Conservation (phyloP, 139 green algal genomes). For the Chlorella ohadii region DNA sequence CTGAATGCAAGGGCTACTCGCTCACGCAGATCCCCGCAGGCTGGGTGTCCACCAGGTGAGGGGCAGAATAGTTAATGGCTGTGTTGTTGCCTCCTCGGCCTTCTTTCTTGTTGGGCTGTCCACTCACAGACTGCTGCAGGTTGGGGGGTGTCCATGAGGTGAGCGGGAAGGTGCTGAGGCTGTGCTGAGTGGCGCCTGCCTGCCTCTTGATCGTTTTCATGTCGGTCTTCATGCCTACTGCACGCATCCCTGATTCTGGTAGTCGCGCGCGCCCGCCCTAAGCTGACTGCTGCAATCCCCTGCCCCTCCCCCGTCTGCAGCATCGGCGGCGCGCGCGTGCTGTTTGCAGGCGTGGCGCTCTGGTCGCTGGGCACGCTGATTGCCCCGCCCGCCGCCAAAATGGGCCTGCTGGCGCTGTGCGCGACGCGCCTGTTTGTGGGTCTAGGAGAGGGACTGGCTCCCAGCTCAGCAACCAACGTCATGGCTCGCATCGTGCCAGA, state of each 20-base stretch:
- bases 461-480: slow-evolving; percentile 91
- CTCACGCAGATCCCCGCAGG: slow-evolving; percentile 94
- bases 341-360: slow-evolving; percentile 86
- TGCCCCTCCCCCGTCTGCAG: slow-evolving; percentile 28
- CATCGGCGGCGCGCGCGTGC: slow-evolving; percentile 86
- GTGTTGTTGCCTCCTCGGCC: too few species aligned
- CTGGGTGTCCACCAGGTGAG: slow-evolving; percentile 85
- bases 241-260: too few species aligned
- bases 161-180: too few species aligned
- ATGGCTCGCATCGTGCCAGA: slow-evolving; percentile 78
- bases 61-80: too few species aligned
- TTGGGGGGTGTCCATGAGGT: too few species aligned
- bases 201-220: too few species aligned
- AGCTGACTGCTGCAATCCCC: not conserved
- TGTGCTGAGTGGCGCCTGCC: too few species aligned
- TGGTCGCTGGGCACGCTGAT: slow-evolving; percentile 94
- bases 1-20: slow-evolving; percentile 78
- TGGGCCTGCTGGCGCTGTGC: slow-evolving; percentile 84
- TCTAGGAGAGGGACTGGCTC: slow-evolving; percentile 95
- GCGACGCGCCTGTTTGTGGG: slow-evolving; percentile 89
- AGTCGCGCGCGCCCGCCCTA: too few species aligned
- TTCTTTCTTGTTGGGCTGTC: too few species aligned
- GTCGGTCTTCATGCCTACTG: too few species aligned
- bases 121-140: too few species aligned
- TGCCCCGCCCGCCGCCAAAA: slow-evolving; percentile 79